Conservation (phyloP, 768 basidiomycete species). For the Lyophyllum decastes region DNA sequence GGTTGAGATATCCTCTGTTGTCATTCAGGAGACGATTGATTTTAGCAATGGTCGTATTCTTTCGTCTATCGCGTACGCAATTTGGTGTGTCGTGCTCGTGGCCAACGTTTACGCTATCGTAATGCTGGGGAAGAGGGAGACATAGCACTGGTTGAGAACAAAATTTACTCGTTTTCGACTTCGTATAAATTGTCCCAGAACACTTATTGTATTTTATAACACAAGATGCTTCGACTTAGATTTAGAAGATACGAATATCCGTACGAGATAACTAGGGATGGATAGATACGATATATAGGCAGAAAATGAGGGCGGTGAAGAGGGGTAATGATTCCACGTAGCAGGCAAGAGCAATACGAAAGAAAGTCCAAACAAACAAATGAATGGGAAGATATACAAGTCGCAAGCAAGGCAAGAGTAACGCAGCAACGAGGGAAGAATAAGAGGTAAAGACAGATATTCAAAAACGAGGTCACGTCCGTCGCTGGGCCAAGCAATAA, state of each 20-base stretch:
- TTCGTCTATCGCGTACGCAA: conserved; percentile 42
- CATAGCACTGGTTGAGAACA: not conserved
- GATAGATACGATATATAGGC: conserved; percentile 12
- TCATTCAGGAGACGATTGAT: conserved; percentile 29
- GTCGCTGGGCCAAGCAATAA: conserved; percentile 58
- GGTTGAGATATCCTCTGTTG: conserved; percentile 9
- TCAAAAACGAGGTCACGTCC: conserved; percentile 64
- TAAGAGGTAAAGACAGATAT: conserved; percentile 21
- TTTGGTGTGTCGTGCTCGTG: conserved; percentile 47
- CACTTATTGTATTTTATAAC: not conserved
- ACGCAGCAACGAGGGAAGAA: conserved; percentile 1
- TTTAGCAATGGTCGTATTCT: conserved; percentile 40
- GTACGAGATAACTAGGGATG: not conserved
- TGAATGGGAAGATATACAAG: not conserved
- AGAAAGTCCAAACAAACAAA: conserved; percentile 8
- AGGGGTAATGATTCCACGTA: not conserved
- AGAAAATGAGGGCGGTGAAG: conserved; percentile 7
- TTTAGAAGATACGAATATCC: not conserved
- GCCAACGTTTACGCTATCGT: conserved; percentile 58
- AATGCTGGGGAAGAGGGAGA: conserved; percentile 35
- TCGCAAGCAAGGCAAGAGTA: not conserved
- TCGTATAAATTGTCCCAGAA: not conserved
- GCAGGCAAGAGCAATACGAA: not conserved
- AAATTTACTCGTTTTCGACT: not conserved
- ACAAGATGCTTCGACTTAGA: not conserved